Conservation (phyloP, 164 flowering plant species). For the Protea cynaroides region DNA sequence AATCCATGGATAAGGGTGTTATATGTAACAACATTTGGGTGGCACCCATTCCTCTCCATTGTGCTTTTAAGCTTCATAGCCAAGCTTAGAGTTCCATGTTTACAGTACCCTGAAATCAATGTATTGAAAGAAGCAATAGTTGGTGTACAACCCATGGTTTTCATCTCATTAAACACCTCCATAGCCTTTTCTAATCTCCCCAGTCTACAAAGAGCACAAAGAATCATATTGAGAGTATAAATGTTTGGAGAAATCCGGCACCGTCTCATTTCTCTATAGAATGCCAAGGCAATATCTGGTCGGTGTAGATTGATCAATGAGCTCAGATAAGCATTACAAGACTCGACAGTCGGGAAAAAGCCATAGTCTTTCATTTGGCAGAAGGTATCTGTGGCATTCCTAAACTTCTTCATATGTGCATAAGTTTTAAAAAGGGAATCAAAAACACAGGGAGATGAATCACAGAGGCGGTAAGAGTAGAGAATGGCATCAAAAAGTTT, state of each 20-base stretch:
- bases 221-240: constrained; percentile 74
- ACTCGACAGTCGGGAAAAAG: constrained; percentile 68
- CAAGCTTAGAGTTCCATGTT: constrained; percentile 43
- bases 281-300: constrained; percentile 50
- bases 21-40: constrained; percentile 51
- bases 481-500: constrained; percentile 62
- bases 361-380: constrained; percentile 75
- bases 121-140: constrained; percentile 57
- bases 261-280: constrained; percentile 59
- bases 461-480: constrained; percentile 58
- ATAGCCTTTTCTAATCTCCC: constrained; percentile 65
- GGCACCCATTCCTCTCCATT: constrained; percentile 49
- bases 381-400: constrained; percentile 62
- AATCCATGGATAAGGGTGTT: constrained; percentile 69
- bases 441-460: constrained; percentile 77
- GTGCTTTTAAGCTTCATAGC: constrained; percentile 58
- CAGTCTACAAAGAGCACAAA: constrained; percentile 49
- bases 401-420: constrained; percentile 74
- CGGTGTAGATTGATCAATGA: constrained; percentile 45
- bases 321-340: constrained; percentile 78
- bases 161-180: constrained; percentile 57
- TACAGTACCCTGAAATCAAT: constrained; percentile 64
- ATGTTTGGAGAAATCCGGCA: constrained; percentile 59
- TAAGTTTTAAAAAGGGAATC: constrained; percentile 67
- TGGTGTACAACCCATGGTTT: constrained; percentile 52